A percentile compares a stretch with the other conserved stretches of the same genome.
phyloP scores from a whole-genome alignment of 306 rosid genomes.

The Abrus precatorius region DNA sequence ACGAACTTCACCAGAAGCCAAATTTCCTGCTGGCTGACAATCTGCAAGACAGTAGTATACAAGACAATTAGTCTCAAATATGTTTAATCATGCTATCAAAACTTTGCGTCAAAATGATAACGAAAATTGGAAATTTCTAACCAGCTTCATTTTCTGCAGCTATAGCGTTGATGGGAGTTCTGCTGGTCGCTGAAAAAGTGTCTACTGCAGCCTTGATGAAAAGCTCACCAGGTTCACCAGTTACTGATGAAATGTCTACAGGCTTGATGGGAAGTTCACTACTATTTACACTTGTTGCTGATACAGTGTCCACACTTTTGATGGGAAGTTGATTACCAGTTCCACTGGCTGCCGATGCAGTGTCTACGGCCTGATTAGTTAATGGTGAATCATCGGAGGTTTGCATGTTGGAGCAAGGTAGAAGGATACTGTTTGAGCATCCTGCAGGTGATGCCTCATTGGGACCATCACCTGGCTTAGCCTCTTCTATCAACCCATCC shows the following conservation, averaged over 20 bases:
- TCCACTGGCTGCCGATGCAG: slow-evolving; percentile 44
- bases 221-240: neutral
- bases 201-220: slow-evolving; percentile 1
- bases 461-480: slow-evolving; percentile 24
- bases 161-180: slow-evolving; percentile 1
- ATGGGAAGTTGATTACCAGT: slow-evolving; percentile 42
- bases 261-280: neutral
- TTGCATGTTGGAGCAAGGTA: slow-evolving; percentile 44
- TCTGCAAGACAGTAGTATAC: slow-evolving; percentile 42
- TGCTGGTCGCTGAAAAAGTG: neutral
- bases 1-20: slow-evolving; percentile 15
- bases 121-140: slow-evolving; percentile 22
- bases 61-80: slow-evolving; percentile 3
- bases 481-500: slow-evolving; percentile 38
- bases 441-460: slow-evolving; percentile 41
- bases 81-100: slow-evolving; percentile 6
- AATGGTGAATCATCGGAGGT: neutral
- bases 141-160: slow-evolving; percentile 19
- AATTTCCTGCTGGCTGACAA: neutral
- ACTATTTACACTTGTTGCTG: slow-evolving; percentile 37
- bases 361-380: slow-evolving; percentile 28
- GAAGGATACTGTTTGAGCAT: slow-evolving; percentile 44
- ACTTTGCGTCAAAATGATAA: slow-evolving; percentile 11
- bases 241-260: neutral
- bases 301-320: slow-evolving; percentile 3